Conservation (phyloP, 2,329 filamentous ascomycete genomes). For the Westerdykella aurantiaca region DNA sequence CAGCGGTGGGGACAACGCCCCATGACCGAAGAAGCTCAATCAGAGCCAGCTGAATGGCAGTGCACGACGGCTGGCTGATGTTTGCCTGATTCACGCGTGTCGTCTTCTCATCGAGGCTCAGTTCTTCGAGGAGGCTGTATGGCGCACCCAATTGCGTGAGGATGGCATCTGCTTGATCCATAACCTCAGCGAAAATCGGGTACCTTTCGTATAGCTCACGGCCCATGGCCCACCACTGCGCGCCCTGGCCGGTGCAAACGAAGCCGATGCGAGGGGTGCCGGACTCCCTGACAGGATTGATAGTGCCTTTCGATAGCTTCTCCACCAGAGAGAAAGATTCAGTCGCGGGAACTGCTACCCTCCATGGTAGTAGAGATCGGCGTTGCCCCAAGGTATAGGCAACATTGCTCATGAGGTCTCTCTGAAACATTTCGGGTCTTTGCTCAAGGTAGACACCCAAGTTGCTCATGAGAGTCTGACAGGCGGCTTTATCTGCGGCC, state of each 20-base stretch:
- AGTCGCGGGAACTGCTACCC: conserved; percentile 14
- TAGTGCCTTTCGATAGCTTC: conserved; percentile 12
- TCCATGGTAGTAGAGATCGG: conserved; percentile 18
- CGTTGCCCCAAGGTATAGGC: conserved; percentile 23
- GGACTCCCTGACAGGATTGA: conserved; percentile 15
- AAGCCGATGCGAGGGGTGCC: conserved; percentile 16
- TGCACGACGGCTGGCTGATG: conserved; percentile 24
- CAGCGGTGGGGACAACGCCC: conserved; percentile 17
- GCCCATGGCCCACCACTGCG: conserved; percentile 31
- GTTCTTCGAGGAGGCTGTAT: conserved; percentile 11
- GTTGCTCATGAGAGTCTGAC: conserved; percentile 16
- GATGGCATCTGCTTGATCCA: conserved; percentile 4
- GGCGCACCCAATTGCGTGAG: conserved; percentile 9
- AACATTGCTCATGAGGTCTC: conserved; percentile 19
- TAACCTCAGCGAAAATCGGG: conserved; percentile 1
- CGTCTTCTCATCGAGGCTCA: conserved; percentile 15
- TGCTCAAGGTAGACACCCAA: conserved; percentile 22
- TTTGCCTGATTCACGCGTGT: conserved; percentile 16
- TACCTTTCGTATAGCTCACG: conserved; percentile 10
- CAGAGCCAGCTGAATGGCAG: conserved; percentile 26
- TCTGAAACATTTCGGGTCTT: conserved; percentile 21
- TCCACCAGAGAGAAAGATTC: conserved; percentile 12
- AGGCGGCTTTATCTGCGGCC: conserved; percentile 14
- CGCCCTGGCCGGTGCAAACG: conserved; percentile 31
- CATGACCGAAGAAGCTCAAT: conserved; percentile 21